Evolutionary conservation across 108 stramenopile species (phyloP), one percentile per base, ranked within the genome.

Genomic region (Chaetoceros tenuissimus): DNA sequence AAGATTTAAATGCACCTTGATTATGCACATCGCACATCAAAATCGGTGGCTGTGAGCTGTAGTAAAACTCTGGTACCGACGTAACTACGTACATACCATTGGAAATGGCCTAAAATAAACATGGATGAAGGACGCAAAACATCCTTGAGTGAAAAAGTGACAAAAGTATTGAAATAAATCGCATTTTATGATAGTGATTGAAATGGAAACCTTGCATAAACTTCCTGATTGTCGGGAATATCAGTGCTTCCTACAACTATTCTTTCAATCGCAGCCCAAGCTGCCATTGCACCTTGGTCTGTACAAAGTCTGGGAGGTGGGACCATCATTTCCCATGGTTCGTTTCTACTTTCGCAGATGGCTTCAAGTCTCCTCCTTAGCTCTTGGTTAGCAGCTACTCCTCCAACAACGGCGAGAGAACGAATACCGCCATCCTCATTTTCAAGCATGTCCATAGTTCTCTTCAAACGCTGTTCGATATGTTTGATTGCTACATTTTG

Each of bases 251-350:
- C 86, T 29, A 79, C 54, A 49, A 71, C 51, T 8, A 97, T 24
- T 40, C 94, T 73, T 68, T 98, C 97, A 17, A 97, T 72, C 7
- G 90, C 94, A 2, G 95, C 94, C 97, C 97, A 98, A 0, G 97
- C 96, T 59, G 74, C 78, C 92, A 89, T 94, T 22, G 87, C 86
- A 24, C 96, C 97, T 68, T 98, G 96, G 80, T 98, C 97, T 1
- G 97, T 98, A 64, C 97, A 98, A 13, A 98, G 70, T 60, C 88
- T 34, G 13, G 94, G 85, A 13, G 94, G 89, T 43, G 97, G 96
- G 2, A 98, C 93, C 5, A 78, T 69, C 73, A 97, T 73, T 10
- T 46, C 62, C 96, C 95, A 96, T 19, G 79, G 64, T 23, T 67
- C 46, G 1, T 48, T 46, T 51, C 68, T 56, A n/a, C 75, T 57